Percentiles rank a stretch among this genome's conserved stretches.
Evolutionary conservation across 2,329 filamentous ascomycete genomes (phyloP).

Genomic region (Plectosphaerella sp.): DNA sequence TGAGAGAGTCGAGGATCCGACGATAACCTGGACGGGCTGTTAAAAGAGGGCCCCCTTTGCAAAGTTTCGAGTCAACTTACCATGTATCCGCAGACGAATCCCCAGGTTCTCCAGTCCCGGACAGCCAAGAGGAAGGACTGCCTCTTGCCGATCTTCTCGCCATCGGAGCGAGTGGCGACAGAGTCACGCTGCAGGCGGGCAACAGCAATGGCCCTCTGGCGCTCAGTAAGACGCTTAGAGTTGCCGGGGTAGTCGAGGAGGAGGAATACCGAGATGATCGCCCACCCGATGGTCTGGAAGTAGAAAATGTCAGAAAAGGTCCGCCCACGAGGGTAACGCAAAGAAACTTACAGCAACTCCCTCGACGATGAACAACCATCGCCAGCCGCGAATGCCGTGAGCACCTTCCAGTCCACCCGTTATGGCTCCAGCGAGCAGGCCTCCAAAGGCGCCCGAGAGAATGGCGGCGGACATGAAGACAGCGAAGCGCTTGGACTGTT

Average conservation of each 20-base stretch:
- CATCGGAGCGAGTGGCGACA: constrained; percentile 57
- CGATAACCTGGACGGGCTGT: constrained; percentile 17
- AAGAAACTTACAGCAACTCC: constrained; percentile 19
- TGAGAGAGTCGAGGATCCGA: constrained; percentile 23
- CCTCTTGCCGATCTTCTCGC: constrained; percentile 36
- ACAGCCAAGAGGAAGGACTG: constrained; percentile 18
- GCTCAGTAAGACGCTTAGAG: constrained; percentile 55
- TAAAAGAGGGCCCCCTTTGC: background rate
- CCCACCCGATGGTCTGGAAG: constrained; percentile 19
- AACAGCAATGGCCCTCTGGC: constrained; percentile 58
- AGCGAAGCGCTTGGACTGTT: constrained; percentile 9
- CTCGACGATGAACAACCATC: constrained; percentile 46
- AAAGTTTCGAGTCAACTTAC: constrained; percentile 9
- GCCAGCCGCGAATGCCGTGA: constrained; percentile 32
- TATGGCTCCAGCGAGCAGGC: constrained; percentile 21
- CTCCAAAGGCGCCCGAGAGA: constrained; percentile 24
- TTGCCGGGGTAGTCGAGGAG: constrained; percentile 13
- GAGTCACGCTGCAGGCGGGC: constrained; percentile 56
- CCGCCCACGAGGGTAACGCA: background rate
- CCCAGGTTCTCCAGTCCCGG: constrained; percentile 33
- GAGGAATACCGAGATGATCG: constrained; percentile 3
- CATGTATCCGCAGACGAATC: constrained; percentile 36
- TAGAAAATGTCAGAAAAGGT: too few species aligned
- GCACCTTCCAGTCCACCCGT: constrained; percentile 4
- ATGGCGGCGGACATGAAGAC: constrained; percentile 24